Base-by-base conservation (phyloP, 805 yeast genomes). In the Metschnikowia corniflorae region DNA sequence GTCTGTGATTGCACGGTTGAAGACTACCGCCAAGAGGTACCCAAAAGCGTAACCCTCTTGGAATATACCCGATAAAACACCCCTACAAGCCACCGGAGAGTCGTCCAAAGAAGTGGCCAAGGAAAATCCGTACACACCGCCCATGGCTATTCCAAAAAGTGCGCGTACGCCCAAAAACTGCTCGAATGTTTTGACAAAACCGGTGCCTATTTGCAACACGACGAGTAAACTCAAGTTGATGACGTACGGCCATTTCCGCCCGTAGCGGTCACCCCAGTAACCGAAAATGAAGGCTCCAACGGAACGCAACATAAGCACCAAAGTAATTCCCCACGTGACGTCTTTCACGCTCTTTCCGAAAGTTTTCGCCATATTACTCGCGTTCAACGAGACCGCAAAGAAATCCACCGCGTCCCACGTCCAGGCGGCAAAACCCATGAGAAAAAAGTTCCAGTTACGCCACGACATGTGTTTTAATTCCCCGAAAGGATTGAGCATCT, bases 21-120 rank as follows among this genome's bases (percentile, higher is more conserved):
- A 81, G 16, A 79, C 65, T 33, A 79, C 84, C 5, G 78, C 86
- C 40, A 80, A 53, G 18, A 81, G 59, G 50, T 80, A 80, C 15
- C 87, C 87, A 31, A 81, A 70, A 1, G 84, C 80, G 48, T 80
- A 86, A 42, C 95, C 95, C 56, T 85, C 83, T 60, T 85, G 95
- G 54, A 86, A 75, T 28, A 83, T 57, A 33, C 86, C 86, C 23
- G 81, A 73, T 32, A 80, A 58, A 40, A 80, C 67, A 33, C 84
- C 82, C 58, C 76, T 65, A 18, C 81, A 77, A 16, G 60, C 64
- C 2, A 56, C 54, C 1, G 86, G 86, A 33, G 77, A 70, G 50
- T 80, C 83, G 46, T 80, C 86, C 19, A 82, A 65, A 5, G 86
- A 79, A 6, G 80, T 76, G 9, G 82, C 81, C 16, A 81, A 72